Evolutionary conservation across 192 early-diverging fungal species (phyloP), one percentile per base, ranked within the genome.

Genomic region (Umbelopsis isabellina): DNA sequence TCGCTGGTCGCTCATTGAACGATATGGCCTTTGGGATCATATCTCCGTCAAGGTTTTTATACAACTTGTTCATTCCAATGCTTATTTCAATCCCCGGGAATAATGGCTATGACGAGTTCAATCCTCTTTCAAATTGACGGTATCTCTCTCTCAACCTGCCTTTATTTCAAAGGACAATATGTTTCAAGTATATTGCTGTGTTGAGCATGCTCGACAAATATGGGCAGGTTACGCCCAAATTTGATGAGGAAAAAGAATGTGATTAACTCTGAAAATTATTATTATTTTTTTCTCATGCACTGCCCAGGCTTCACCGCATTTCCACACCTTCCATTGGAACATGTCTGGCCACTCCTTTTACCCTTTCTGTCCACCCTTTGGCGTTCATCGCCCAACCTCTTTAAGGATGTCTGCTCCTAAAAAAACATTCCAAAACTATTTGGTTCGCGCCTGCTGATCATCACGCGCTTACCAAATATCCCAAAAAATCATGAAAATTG

Each of bases 51-150:
- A 61, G 55, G 55, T 61, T 61, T 41, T 41, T 61, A 35, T 61
- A 61, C 55, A 61, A 61, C 27, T 61, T 61, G 55, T 61, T n/a
- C 9, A 18, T 33, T n/a, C 27, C 53, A 61, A 61, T 61, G 55
- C 55, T 61, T 61, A 61, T 61, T 61, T 61, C 27, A 61, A 61
- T 61, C 55, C 55, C 55, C 55, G 55, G 55, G 55, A 58, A 61
- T 30, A 0, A 35, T 61, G 21, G 16, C 33, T 10, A 35, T 61
- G 20, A 35, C 30, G 27, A 27, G 15, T 61, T 61, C 27, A 8
- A 35, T 37, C 30, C 25, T 16, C 6, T 27, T 20, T 49, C 1
- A 35, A 15, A 2, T 53, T 23, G 23, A 35, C 16, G 4, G 3
- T 1, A 18, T 35, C 30, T 61, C 33, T 30, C 15, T 33, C 25